Evolutionary conservation across 1,284 basidiomycete species (phyloP).

Genomic region (Wallemia mellicola): DNA sequence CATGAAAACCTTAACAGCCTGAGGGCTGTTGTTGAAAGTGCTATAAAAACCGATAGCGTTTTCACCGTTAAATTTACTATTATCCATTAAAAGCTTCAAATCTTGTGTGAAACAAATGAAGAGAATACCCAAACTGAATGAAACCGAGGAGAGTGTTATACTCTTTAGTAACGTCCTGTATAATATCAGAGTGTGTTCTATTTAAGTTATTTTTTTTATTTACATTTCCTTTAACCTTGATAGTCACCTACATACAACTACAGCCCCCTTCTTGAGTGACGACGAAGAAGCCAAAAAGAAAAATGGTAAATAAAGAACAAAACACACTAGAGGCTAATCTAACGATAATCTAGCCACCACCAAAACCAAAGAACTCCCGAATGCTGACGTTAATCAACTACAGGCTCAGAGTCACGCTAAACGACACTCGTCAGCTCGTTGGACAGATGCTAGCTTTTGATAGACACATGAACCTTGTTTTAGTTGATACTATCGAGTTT

Average conservation of each 20-base stretch:
- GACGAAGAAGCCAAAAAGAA: neutral
- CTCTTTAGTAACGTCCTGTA: neutral
- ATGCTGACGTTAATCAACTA: conserved; percentile 96
- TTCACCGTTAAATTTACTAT: neutral
- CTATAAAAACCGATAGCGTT: neutral
- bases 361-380: conserved; percentile 87
- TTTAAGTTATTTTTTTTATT: too few species aligned
- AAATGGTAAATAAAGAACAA: neutral
- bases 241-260: too few species aligned
- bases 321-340: neutral
- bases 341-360: conserved; percentile 32
- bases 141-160: neutral
- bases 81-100: neutral
- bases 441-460: conserved; percentile 99
- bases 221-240: too few species aligned
- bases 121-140: neutral
- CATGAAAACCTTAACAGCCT: neutral
- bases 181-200: neutral
- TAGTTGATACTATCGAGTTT: conserved; percentile 93
- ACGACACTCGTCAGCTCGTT: conserved; percentile 80
- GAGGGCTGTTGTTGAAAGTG: neutral
- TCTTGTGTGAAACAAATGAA: neutral
- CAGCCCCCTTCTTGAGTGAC: neutral
- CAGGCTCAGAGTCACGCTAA: conserved; percentile 86
- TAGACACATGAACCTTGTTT: conserved; percentile 96